Base-by-base conservation (phyloP, 345 rosid species). In the Melastoma malabathricum region DNA sequence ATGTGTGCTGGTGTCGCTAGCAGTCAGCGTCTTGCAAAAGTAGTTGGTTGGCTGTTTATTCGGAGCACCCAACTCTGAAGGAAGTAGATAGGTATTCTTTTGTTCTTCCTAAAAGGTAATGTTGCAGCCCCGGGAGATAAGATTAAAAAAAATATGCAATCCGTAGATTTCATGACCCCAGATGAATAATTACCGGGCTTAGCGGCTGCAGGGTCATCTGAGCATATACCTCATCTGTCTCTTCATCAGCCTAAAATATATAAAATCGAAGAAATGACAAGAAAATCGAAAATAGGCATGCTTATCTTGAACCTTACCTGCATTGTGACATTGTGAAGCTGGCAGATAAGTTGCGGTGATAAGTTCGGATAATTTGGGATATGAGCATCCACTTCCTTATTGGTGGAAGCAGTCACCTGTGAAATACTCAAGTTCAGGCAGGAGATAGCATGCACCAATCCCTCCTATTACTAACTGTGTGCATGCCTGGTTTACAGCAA, bases 191-290 rank as follows among this genome's bases (percentile, higher is more conserved):
- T 69, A 73, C 78, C 60, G 64, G 72, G 66, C 72, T 73, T 51
- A 73, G 64, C 38, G 90, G 90, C 62, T 82, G 90, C 59, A 82
- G 73, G 47, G 90, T 75, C 90, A 82, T 79, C 65, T 82, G 90
- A 12, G 90, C 90, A 63, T 82, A 79, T 22, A 82, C 90, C 70
- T 82, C 90, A 64, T 82, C 90, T 0, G 84, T 79, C 69, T 82
- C 90, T 44, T 70, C 72, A 69, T 82, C 90, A 15, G 86, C 90
- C 90, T 82, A 62, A 49, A 57, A 22, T 50, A 49, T 57, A 34
- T 12, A 17, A 52, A 56, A 52, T 34, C 41, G 9, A 34, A 34
- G 12, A 9, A 6, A 34, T 34, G 41, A 9, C 41, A 34, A 12
- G 12, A 34, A 34, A 34, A 34, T 5, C 12, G 41, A 34, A 34